These are phyloP conservation scores for Tardiomyces blankii DNA, from an alignment of 1,139 yeast genomes.

Conservation along the genomic window DNA sequence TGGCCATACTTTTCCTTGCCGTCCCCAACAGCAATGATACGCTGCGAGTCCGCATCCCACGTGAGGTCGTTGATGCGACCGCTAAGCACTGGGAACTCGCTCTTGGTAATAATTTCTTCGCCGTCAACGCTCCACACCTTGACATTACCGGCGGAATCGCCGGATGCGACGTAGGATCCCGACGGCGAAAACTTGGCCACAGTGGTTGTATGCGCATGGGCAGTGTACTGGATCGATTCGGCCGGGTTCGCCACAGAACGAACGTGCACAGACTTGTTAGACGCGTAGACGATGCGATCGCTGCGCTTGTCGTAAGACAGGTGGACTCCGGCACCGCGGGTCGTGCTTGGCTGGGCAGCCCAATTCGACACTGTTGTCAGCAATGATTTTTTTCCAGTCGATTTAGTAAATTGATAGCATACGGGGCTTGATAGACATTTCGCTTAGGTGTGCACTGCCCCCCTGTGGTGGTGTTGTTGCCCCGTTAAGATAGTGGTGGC, in stretches of 20 bases:
- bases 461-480: too few relatives aligned
- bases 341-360: slow-evolving; percentile 75
- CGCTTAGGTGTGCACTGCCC: not conserved
- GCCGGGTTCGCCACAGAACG: slow-evolving; percentile 50
- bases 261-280: slow-evolving; percentile 70
- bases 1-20: slow-evolving; percentile 91
- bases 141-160: slow-evolving; percentile 80
- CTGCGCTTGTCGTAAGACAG: slow-evolving; percentile 60
- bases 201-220: slow-evolving; percentile 60
- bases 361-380: slow-evolving; percentile 18
- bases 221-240: slow-evolving; percentile 49
- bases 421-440: not conserved
- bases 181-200: slow-evolving; percentile 83
- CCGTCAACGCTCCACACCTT: slow-evolving; percentile 57
- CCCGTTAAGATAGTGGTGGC: too few relatives aligned
- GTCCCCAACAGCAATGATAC: slow-evolving; percentile 90
- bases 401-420: not conserved
- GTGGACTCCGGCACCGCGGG: slow-evolving; percentile 58
- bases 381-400: too few relatives aligned
- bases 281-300: slow-evolving; percentile 65
- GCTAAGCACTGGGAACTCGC: slow-evolving; percentile 71
- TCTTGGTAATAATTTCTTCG: slow-evolving; percentile 55
- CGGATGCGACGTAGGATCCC: slow-evolving; percentile 85
- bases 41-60: slow-evolving; percentile 84
- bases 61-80: slow-evolving; percentile 78